These are phyloP conservation scores for Colletotrichum tropicicola DNA, from an alignment of 2,329 filamentous ascomycete genomes.

Conservation along the genomic window DNA sequence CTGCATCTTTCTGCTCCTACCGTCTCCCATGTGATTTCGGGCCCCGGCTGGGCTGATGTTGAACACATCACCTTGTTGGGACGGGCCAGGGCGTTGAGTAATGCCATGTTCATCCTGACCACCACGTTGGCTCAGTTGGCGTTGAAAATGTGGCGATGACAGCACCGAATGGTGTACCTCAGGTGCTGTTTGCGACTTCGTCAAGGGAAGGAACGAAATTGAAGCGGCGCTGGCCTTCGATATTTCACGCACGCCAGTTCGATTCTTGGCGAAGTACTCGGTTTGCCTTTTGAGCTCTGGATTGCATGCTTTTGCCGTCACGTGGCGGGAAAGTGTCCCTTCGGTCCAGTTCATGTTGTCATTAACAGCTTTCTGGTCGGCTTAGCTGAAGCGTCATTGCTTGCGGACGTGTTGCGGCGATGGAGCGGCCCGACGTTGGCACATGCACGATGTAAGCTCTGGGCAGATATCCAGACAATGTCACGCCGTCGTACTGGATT, in stretches of 20 bases:
- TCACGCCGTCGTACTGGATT: too few relatives aligned
- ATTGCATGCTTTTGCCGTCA: slow-evolving; percentile 42
- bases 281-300: slow-evolving; percentile 45
- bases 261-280: slow-evolving; percentile 48
- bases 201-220: slow-evolving; percentile 37
- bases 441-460: too few relatives aligned
- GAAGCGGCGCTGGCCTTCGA: not conserved
- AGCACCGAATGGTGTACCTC: not conserved
- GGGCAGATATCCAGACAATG: too few relatives aligned
- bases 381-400: not conserved
- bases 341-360: slow-evolving; percentile 53
- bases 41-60: not conserved
- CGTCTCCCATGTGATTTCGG: too few relatives aligned
- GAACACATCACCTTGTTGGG: not conserved
- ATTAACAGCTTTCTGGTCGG: not conserved
- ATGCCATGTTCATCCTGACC: not conserved
- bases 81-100: not conserved
- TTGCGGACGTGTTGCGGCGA: not conserved
- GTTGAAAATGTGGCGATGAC: slow-evolving; percentile 17
- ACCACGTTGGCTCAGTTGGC: slow-evolving; percentile 33
- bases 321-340: slow-evolving; percentile 46
- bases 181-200: not conserved
- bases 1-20: not conserved
- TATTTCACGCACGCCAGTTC: not conserved
- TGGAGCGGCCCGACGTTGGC: not conserved